Base-by-base conservation (phyloP, 2,329 filamentous ascomycete genomes). In the Aspergillus arachidicola region DNA sequence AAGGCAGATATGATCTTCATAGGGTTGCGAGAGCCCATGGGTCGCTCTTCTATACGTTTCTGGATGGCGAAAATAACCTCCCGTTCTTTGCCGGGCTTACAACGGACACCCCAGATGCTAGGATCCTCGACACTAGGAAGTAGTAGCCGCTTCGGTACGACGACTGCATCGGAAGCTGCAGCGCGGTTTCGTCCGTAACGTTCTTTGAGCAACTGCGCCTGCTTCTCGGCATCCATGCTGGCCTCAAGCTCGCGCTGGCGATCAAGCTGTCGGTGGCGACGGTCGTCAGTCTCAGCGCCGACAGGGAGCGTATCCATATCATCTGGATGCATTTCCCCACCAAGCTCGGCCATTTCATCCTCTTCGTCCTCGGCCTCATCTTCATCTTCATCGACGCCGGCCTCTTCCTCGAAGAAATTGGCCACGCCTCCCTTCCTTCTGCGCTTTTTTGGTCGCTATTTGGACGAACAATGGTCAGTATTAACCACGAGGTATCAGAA, bases 331-430 rank as follows among this genome's bases (percentile, higher is more conserved):
- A 92, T 91, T 76, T 96, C 92, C 69, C 93, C 91, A 75, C 93
- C 93, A 75, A 95, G 93, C 69, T 93, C 93, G 62, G 85, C 93
- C 70, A 93, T 89, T 63, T 92, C 88, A 60, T 96, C 93, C 70
- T 96, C 93, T 70, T 97, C 94, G 58, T 96, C 93, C 68, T 96
- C 93, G 65, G 92, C 91, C 69, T 87, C 90, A 71, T 97, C 93
- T 71, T 96, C 93, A 67, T 96, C 89, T 63, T 91, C 95, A 74
- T 98, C 95, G 70, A 99, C 95, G 81, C 97, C 95, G 77, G 95
- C 95, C 84, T 99, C 95, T 73, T 94, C 92, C 88, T 99, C 95
- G 81, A 99, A 89, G 87, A 97, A 97, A 73, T 91, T 89, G 71
- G 92, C 92, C 67, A 92, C 88, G 68, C 86, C 86, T 68, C 91